Evolutionary conservation across 2,329 filamentous ascomycete species (phyloP), one percentile per base, ranked within the genome.

Genomic region (Penicillium hordei): DNA sequence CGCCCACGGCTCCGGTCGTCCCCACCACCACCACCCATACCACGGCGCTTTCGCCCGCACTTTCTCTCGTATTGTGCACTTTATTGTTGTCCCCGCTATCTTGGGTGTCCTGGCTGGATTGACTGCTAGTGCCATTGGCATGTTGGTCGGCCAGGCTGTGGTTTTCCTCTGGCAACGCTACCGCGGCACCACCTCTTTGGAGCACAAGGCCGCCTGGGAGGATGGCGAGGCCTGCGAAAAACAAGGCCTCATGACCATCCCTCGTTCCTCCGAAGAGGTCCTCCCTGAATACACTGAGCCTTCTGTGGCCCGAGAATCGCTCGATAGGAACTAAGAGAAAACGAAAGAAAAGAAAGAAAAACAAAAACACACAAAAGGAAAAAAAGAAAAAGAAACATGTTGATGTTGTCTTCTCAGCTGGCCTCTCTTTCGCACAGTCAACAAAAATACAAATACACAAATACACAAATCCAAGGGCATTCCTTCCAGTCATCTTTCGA

Each of bases 111-210:
- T 78, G 27, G 77, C 78, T 29, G 78, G 78, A 56, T 64, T 81
- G 53, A 70, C 74, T 43, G 78, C 78, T 29, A 78, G 75, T 58
- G 76, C 75, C 10, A 62, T 81, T 43, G 79, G 78, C 46, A 78
- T 80, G 75, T 65, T 81, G n/a, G 70, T 80, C 44, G 78, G 78
- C 31, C 78, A 80, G 65, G 64, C 72, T 31, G 71, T 79, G 42
- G 70, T 78, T 31, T 79, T 76, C 65, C 48, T 81, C 45, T 80
- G 79, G 77, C 69, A 73, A 49, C 74, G 73, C 56, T 75, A 72
- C 63, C 75, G 72, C 48, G 72, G 73, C 23, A 68, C 67, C 48
- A 60, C 66, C 27, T 63, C 61, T 29, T 55, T 65, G 46, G 67
- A 71, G 43, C 64, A 67, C 53, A 61, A 64, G 51, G 63, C 67